Evolutionary conservation across 2,329 filamentous ascomycete genomes (phyloP).

Genomic region (Madurella mycetomatis): DNA sequence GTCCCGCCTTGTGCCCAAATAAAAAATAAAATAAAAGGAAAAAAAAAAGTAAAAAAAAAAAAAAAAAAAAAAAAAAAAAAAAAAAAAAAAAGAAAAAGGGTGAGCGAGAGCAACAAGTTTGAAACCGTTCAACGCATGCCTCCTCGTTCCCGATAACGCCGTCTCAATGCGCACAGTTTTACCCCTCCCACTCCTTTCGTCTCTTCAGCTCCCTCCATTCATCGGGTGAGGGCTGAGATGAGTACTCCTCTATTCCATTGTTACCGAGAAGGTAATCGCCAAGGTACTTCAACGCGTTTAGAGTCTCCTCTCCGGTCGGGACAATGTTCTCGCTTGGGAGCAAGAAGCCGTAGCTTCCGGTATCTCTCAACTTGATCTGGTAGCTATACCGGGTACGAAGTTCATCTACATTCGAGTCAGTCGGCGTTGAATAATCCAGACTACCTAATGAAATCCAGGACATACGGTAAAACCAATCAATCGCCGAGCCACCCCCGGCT

Average conservation of each 20-base stretch:
- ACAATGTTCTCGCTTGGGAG: conserved; percentile 82
- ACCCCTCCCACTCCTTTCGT: conserved; percentile 1
- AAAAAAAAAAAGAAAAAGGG: no score
- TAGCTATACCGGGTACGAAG: conserved; percentile 78
- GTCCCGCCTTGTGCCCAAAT: no score
- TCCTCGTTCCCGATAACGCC: not conserved
- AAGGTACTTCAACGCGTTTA: conserved; percentile 78
- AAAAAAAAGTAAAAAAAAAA: no score
- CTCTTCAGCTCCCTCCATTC: conserved; percentile 20
- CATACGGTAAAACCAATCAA: conserved; percentile 85
- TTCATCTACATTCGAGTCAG: conserved; percentile 47
- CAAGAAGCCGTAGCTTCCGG: conserved; percentile 89
- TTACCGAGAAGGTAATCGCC: conserved; percentile 73
- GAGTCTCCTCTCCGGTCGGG: conserved; percentile 82
- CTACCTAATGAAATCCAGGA: not conserved
- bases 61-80: no score
- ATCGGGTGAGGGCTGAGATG: conserved; percentile 2
- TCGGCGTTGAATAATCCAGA: not conserved
- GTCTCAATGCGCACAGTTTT: no score
- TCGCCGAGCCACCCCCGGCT: conserved; percentile 73
- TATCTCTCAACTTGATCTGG: conserved; percentile 91
- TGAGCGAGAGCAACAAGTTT: no score
- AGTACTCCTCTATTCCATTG: conserved; percentile 55
- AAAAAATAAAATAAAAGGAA: no score
- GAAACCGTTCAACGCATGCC: no score